Evolutionary conservation across 345 rosid genomes (phyloP).

Genomic region (Eucalyptus sp.): DNA sequence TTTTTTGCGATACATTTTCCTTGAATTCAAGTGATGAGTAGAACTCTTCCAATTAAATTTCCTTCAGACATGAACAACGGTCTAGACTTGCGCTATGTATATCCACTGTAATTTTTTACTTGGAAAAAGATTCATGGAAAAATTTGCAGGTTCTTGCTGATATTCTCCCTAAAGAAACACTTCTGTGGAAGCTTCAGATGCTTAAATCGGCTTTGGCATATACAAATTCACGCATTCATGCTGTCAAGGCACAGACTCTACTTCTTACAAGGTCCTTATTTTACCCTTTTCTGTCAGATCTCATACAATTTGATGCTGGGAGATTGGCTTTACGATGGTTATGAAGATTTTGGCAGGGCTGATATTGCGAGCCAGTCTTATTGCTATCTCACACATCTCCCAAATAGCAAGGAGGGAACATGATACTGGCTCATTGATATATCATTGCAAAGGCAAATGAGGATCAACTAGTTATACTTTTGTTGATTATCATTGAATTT

Average conservation of each 20-base stretch:
- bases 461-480: background rate
- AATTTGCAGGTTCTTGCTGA: conserved; percentile 44
- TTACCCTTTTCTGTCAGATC: background rate
- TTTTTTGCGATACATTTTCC: background rate
- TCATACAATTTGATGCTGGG: background rate
- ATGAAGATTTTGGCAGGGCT: background rate
- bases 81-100: background rate
- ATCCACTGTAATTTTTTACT: background rate
- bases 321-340: background rate
- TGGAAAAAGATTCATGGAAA: background rate
- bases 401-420: background rate
- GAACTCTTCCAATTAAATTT: background rate
- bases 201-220: conserved; percentile 50
- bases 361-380: background rate
- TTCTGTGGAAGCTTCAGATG: conserved; percentile 70
- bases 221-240: conserved; percentile 64
- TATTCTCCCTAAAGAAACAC: conserved; percentile 51
- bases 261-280: conserved; percentile 36
- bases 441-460: background rate
- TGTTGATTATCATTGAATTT: background rate
- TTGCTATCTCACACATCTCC: background rate
- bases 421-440: background rate
- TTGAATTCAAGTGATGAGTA: background rate
- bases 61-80: background rate
- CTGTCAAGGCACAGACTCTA: conserved; percentile 54